Evolutionary conservation across 2,329 filamentous ascomycete genomes (phyloP).

Genomic region (Botrytis hyacinthi): DNA sequence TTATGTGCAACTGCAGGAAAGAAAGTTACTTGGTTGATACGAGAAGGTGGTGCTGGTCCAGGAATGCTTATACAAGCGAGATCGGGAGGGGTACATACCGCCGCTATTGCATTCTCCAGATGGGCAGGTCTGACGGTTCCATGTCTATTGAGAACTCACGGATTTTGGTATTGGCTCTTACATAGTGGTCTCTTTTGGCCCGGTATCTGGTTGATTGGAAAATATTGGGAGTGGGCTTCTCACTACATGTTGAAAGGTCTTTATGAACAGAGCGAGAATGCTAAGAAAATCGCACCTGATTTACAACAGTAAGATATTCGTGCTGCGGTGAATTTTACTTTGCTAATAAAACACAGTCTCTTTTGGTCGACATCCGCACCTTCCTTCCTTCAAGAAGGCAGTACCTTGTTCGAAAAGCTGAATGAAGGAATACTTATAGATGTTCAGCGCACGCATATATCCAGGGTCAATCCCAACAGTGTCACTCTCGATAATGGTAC

Average conservation of each 20-base stretch:
- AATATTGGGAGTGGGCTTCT: conserved; percentile 19
- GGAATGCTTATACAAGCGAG: conserved; percentile 21
- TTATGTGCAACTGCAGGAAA: conserved; percentile 23
- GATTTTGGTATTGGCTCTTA: conserved; percentile 25
- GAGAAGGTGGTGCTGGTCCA: conserved; percentile 23
- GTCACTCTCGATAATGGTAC: conserved; percentile 14
- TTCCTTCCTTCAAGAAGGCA: conserved; percentile 13
- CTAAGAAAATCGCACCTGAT: conserved; percentile 17
- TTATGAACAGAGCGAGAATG: conserved; percentile 17
- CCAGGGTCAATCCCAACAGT: not conserved
- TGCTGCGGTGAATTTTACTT: not conserved
- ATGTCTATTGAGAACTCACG: conserved; percentile 15
- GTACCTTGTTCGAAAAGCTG: conserved; percentile 10
- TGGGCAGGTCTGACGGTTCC: conserved; percentile 14
- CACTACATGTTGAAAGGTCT: conserved; percentile 18
- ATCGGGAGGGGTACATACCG: conserved; percentile 17
- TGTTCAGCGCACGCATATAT: conserved; percentile 17
- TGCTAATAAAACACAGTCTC: conserved; percentile 9
- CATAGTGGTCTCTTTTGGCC: conserved; percentile 24
- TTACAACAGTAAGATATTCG: conserved; percentile 10
- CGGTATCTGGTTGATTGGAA: conserved; percentile 14
- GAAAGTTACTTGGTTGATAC: conserved; percentile 28
- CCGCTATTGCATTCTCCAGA: conserved; percentile 17
- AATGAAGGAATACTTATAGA: conserved; percentile 11
- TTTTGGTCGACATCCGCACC: conserved; percentile 20